Conservation (phyloP, 352 stramenopile species). For the Phytophthora citricola region DNA sequence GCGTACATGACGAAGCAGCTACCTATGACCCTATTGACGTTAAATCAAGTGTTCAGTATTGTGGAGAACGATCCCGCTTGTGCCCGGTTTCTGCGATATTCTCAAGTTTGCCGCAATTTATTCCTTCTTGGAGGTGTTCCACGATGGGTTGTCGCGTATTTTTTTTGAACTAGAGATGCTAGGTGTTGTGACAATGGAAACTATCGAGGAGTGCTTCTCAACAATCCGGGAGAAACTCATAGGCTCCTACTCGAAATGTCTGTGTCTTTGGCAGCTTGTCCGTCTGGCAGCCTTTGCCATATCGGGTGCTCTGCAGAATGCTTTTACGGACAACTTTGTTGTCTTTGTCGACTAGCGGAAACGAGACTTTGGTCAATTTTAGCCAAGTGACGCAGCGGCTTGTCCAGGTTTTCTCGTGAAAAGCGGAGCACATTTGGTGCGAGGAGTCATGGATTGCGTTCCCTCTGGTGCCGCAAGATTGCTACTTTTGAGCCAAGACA, state of each 20-base stretch:
- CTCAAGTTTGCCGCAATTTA: constrained; percentile 8
- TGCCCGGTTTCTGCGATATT: neutral
- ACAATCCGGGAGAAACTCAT: constrained; percentile 8
- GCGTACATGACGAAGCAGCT: constrained; percentile 30
- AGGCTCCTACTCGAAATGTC: neutral
- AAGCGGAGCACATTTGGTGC: constrained; percentile 14
- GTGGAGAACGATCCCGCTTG: constrained; percentile 18
- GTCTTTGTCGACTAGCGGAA: constrained; percentile 29
- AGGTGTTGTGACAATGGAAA: neutral
- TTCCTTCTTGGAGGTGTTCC: constrained; percentile 21
- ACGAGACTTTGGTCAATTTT: constrained; percentile 12
- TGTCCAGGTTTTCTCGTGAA: constrained; percentile 10
- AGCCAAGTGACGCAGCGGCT: constrained; percentile 1
- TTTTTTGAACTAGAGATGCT: neutral
- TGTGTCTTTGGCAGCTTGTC: neutral
- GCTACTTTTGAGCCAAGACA: constrained; percentile 27
- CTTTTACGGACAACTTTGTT: constrained; percentile 10
- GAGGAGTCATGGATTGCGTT: constrained; percentile 15
- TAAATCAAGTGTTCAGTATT: constrained; percentile 39
- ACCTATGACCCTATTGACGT: constrained; percentile 35
- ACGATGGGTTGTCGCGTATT: constrained; percentile 17
- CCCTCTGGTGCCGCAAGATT: neutral
- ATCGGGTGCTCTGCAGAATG: constrained; percentile 27
- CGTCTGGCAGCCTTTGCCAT: constrained; percentile 20
- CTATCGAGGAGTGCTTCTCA: constrained; percentile 6